Percentiles rank a stretch among this genome's conserved stretches.
These are phyloP conservation scores for Ustilago xerochloae DNA, from an alignment of 1,284 basidiomycete species.

Conservation along the genomic window DNA sequence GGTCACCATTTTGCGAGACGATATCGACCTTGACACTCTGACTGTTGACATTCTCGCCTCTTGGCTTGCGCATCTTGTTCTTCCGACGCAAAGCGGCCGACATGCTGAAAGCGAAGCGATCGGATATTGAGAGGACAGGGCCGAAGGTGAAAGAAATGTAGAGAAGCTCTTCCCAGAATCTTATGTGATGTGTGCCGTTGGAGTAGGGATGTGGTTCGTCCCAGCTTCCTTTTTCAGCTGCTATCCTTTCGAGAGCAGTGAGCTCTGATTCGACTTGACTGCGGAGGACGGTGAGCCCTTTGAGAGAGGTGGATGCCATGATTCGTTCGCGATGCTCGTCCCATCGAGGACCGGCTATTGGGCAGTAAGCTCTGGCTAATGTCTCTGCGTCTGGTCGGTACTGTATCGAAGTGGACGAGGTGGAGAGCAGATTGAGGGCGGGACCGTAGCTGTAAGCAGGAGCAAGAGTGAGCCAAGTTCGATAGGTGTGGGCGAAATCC, in stretches of 20 bases:
- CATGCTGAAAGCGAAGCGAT: slow-evolving; percentile 37
- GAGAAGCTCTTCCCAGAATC: slow-evolving; percentile 51
- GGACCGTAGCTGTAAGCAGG: slow-evolving; percentile 40
- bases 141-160: slow-evolving; percentile 36
- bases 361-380: slow-evolving; percentile 28
- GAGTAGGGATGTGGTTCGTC: slow-evolving; percentile 44
- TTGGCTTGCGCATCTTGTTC: slow-evolving; percentile 17
- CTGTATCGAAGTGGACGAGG: neutral
- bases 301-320: slow-evolving; percentile 37
- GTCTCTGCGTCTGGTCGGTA: slow-evolving; percentile 21
- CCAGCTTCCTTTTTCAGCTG: slow-evolving; percentile 28
- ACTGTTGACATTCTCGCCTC: slow-evolving; percentile 23
- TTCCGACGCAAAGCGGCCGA: slow-evolving; percentile 21
- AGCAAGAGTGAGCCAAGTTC: slow-evolving; percentile 32
- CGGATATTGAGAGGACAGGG: slow-evolving; percentile 41
- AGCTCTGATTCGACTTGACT: slow-evolving; percentile 43
- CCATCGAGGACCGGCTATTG: slow-evolving; percentile 39
- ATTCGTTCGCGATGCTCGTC: slow-evolving; percentile 39
- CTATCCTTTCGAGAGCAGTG: slow-evolving; percentile 23
- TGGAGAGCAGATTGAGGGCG: neutral
- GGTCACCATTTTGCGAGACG: slow-evolving; percentile 41
- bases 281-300: slow-evolving; percentile 38
- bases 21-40: slow-evolving; percentile 53
- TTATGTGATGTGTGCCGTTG: slow-evolving; percentile 51
- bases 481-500: slow-evolving; percentile 26